These are phyloP conservation scores for Hericium erinaceus DNA, from an alignment of 768 basidiomycete species.

Conservation along the genomic window DNA sequence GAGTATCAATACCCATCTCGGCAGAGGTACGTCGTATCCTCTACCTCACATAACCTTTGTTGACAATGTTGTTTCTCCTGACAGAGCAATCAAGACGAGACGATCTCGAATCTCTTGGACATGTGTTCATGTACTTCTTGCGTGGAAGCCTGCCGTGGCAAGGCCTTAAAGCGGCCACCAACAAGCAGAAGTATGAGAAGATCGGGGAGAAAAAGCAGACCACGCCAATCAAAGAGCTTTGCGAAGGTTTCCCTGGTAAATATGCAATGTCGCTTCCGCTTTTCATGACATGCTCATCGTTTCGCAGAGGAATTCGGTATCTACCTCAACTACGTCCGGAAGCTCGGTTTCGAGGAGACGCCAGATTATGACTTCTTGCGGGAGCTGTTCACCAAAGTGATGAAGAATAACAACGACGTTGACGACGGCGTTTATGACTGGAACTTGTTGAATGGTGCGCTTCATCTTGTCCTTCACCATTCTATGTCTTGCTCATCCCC, in stretches of 20 bases:
- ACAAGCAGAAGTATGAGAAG: constrained; percentile 99
- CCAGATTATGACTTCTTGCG: constrained; percentile 98
- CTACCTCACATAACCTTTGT: constrained; percentile 1
- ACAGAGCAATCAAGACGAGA: constrained; percentile 88
- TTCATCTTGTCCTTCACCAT: neutral
- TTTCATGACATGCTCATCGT: neutral
- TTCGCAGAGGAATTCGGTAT: constrained; percentile 90
- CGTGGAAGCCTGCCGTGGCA: constrained; percentile 98
- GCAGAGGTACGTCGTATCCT: constrained; percentile 56
- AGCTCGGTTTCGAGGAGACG: constrained; percentile 97
- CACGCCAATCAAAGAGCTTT: constrained; percentile 94
- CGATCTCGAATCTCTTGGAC: constrained; percentile 96
- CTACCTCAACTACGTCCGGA: constrained; percentile 98
- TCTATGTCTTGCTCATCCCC: neutral
- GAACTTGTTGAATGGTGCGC: constrained; percentile 80
- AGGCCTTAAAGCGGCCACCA: constrained; percentile 96
- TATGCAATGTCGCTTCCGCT: constrained; percentile 3
- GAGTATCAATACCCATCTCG: constrained; percentile 99
- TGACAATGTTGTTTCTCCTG: neutral
- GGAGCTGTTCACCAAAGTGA: constrained; percentile 87
- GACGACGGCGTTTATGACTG: constrained; percentile 97
- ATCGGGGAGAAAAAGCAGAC: constrained; percentile 99
- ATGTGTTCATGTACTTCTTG: constrained; percentile 99
- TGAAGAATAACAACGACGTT: constrained; percentile 83
- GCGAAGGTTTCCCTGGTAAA: constrained; percentile 89